Base-by-base conservation (phyloP, 2,329 filamentous ascomycete species). In the Fusarium lyarnte region DNA sequence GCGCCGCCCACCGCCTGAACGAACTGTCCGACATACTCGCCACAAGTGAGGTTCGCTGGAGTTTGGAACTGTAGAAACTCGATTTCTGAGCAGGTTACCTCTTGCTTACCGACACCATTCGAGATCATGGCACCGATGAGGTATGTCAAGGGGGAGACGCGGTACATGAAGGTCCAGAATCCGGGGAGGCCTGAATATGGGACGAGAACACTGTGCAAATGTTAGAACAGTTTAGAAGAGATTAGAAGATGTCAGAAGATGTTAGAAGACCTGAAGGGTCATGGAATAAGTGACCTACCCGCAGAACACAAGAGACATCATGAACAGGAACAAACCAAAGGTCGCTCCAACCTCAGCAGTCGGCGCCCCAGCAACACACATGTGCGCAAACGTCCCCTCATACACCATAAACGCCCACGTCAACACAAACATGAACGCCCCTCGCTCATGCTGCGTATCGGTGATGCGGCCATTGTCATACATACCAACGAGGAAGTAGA, bases 101-200 rank as follows among this genome's bases (percentile, higher is more conserved):
- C 17, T 51, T 35, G 29, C 5, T 41, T 68, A 0, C 41, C 64
- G 1, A 52, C 84, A 0, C 63, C 49, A 1, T 64, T 45, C 0
- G 63, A 64, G 93, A 90, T 21, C 87, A 90, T 14, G 86, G 85
- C 67, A 92, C 88, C 89, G 84, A 80, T 92, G 82, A 85, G 86
- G 80, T 92, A 92, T 0, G 89, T 91, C 67, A 91, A 87, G 0
- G 89, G 90, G 0, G 86, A 88, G 17, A 89, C 82, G 25, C 87
- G 86, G 79, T 92, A 92, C 90, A 92, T 92, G 79, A 91, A 92
- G 65, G 88, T 88, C 91, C 91, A 93, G 82, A 93, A 93, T 4
- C 87, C 84, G 0, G 91, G 90, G 2, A 93, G 83, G 1, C 83
- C 82, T 2, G 0, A 88, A 85, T 1, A 85, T 76, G 64, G 89